Base-by-base conservation (phyloP, 768 basidiomycete species). In the Mycena leptocephala region DNA sequence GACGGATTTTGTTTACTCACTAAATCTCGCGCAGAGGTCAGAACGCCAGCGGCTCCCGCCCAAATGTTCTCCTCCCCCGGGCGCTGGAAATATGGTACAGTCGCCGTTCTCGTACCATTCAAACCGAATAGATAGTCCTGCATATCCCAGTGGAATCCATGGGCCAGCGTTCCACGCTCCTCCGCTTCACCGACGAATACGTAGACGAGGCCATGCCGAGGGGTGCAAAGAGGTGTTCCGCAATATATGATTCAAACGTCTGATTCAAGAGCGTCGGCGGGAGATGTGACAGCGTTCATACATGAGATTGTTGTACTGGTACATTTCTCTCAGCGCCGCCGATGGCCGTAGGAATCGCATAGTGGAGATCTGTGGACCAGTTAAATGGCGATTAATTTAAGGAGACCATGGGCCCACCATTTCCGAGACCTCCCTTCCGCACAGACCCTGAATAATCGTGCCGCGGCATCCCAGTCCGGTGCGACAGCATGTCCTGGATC, bases 241-340 rank as follows among this genome's bases (percentile, higher is more conserved):
- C 35, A 72, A 89, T 81, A 73, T 86, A 89, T 0, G 85, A 85
- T 72, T 87, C 86, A 62, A 85, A 88, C 0, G 85, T 79, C 61
- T 87, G 84, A 56, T 87, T 86, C 67, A 88, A 82, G 26, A 89
- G 82, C 1, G 85, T 76, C 18, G 79, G 76, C 0, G 86, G 85
- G 11, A 90, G 85, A 72, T 86, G 83, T 5, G 87, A 87, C 0
- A 88, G 78, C 1, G 86, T 83, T 85, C 85, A 70, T 86, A 89
- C 87, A 88, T 88, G 68, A 88, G 80, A 73, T 89, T 88, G 80
- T 87, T 89, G 77, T 88, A 89, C 67, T 88, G 88, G 70, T 87
- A 88, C 11, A 85, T 86, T 67, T 87, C 84, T 7, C 89, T 80
- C 66, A 86, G 82, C 35, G 83, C 82, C 2, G 89, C 85, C 22